A percentile compares a stretch with the other conserved stretches of the same genome.
phyloP scores from a whole-genome alignment of 345 rosid species.

The Viola odorata region DNA sequence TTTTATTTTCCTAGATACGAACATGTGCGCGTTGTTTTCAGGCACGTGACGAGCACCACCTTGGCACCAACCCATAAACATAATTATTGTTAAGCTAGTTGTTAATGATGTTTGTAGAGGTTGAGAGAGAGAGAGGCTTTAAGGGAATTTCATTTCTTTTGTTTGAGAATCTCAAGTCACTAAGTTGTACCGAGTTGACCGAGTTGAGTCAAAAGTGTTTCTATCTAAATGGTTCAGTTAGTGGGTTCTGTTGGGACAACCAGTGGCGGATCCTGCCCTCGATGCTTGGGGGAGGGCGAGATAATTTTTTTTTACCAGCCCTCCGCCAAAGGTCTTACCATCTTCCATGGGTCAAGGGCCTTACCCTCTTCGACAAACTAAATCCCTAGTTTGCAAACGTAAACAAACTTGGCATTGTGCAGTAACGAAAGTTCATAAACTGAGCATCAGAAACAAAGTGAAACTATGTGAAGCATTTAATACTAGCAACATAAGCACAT shows the following conservation, averaged over 20 bases:
- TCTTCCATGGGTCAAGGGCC: too few relatives aligned
- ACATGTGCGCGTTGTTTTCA: constrained; percentile 12
- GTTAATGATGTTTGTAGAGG: background rate
- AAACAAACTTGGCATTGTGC: background rate
- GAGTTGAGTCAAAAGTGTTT: background rate
- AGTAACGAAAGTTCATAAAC: background rate
- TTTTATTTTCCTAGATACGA: background rate
- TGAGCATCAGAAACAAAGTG: background rate
- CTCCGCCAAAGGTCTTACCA: too few relatives aligned
- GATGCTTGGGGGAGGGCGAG: too few relatives aligned
- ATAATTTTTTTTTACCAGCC: too few relatives aligned
- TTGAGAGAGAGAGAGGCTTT: background rate
- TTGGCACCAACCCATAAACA: background rate
- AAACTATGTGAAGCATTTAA: background rate
- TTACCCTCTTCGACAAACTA: too few relatives aligned
- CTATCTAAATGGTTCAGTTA: constrained; percentile 39
- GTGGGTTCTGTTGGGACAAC: constrained; percentile 23
- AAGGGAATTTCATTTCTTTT: too few relatives aligned
- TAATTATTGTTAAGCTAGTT: background rate
- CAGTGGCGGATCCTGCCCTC: too few relatives aligned
- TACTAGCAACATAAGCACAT: background rate
- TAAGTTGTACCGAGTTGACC: background rate
- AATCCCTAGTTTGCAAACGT: background rate
- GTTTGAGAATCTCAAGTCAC: background rate
- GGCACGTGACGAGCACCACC: constrained; percentile 15